Evolutionary conservation across 2,329 filamentous ascomycete genomes (phyloP), one percentile per base, ranked within the genome.

Genomic region (Nemania bipapillata): DNA sequence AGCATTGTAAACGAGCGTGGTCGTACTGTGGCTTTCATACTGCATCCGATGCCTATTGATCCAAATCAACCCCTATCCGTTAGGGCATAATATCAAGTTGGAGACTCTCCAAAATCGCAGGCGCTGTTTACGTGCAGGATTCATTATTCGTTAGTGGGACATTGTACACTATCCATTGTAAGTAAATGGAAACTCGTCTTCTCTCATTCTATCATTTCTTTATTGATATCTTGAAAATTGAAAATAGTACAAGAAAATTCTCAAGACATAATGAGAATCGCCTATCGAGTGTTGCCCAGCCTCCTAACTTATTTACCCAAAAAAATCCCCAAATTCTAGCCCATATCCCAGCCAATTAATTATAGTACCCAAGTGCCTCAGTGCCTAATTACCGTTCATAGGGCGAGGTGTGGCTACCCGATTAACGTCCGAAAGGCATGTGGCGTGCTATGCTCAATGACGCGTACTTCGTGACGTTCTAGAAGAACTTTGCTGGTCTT

Each of bases 401-500:
- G 8, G 47, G 45, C 50, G 9, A 30, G 17, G 22, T n/a, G 26
- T 37, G 50, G 8, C 28, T 20, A 57, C 30, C 56, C 26, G 28
- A 35, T 22, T 32, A 6, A 50, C 53, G 30, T 12, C 26, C 37
- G 32, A 57, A 42, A 22, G n/a, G 26, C 11, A 32, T 28, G 15
- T 47, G 2, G 17, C 4, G 35, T 53, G 20, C 26, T 22, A 9
- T 26, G 26, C 47, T 68, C 53, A 62, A 60, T 58, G 53, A 47
- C 50, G 57, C n/a, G 69, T 56, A 47, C 63, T 59, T 20, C 52
- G 55, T 11, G 68, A 68, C n/a, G 61, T 58, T n/a, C 45, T 59
- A 24, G 59, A 57, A 53, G 67, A 66, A 20, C 32, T 58, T 17
- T 70, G 57, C 26, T 65, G 60, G n/a, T 65, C 70, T n/a, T 65